A percentile compares a stretch with the other conserved stretches of the same genome.
Evolutionary conservation across 2,329 filamentous ascomycete genomes (phyloP).

Genomic region (Chaetomiaceae sp.): DNA sequence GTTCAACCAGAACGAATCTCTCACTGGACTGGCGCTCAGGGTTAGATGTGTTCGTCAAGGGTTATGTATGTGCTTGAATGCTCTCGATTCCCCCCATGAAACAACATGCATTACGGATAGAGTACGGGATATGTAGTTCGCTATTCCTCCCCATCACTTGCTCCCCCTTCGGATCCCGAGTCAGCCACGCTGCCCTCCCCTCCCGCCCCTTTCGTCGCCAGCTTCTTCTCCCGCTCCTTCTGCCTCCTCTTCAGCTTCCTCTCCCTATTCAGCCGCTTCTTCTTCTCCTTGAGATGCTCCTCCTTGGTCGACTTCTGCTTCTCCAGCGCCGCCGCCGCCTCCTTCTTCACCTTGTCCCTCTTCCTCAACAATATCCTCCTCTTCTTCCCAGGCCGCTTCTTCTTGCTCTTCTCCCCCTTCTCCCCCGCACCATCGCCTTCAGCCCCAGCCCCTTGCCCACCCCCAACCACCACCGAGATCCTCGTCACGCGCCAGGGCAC

Average conservation of each 20-base stretch:
- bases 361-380: conserved; percentile 48
- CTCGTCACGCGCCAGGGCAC: conserved; percentile 54
- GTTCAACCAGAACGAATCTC: too few relatives aligned
- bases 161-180: conserved; percentile 9
- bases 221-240: conserved; percentile 53
- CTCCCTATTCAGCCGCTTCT: conserved; percentile 55
- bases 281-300: conserved; percentile 54
- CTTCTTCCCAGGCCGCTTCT: conserved; percentile 53
- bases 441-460: conserved; percentile 23
- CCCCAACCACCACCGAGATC: conserved; percentile 35
- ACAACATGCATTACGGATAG: too few relatives aligned
- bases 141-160: conserved; percentile 2
- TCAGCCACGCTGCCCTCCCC: not conserved
- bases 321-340: conserved; percentile 37
- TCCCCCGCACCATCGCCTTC: not conserved
- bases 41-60: too few relatives aligned
- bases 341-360: conserved; percentile 35
- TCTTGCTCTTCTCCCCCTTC: conserved; percentile 29
- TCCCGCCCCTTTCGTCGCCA: conserved; percentile 21
- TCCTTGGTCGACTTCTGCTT: conserved; percentile 46
- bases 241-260: conserved; percentile 56
- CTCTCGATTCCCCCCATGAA: too few relatives aligned
- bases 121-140: too few relatives aligned
- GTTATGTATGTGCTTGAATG: too few relatives aligned
- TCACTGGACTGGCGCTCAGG: too few relatives aligned